These are phyloP conservation scores for Boletus barrowsii DNA, from an alignment of 768 basidiomycete species.

Conservation along the genomic window DNA sequence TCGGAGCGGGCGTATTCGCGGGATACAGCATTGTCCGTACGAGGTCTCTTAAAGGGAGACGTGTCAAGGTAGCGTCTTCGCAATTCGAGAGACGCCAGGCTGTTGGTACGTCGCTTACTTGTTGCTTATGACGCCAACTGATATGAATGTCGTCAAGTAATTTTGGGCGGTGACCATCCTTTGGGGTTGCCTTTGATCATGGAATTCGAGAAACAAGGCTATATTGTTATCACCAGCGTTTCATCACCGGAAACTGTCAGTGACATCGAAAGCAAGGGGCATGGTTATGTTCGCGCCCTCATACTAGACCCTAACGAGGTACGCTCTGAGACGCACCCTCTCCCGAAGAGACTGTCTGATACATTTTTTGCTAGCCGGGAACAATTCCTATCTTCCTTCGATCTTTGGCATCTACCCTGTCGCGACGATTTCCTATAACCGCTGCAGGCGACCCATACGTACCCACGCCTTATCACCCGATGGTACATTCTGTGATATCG, in stretches of 20 bases:
- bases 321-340: conserved; percentile 12
- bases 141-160: conserved; percentile 42
- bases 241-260: conserved; percentile 62
- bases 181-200: conserved; percentile 68
- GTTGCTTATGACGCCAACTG: not conserved
- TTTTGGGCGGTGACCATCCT: conserved; percentile 78
- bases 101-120: conserved; percentile 33
- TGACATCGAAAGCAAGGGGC: conserved; percentile 57
- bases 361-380: conserved; percentile 47
- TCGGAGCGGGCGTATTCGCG: conserved; percentile 60
- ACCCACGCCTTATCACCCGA: conserved; percentile 59
- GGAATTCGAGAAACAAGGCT: conserved; percentile 74
- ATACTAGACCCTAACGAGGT: conserved; percentile 81
- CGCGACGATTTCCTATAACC: conserved; percentile 78
- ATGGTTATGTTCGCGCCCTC: conserved; percentile 78
- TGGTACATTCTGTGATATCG: conserved; percentile 77
- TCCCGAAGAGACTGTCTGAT: conserved; percentile 1
- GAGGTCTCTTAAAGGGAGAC: conserved; percentile 22
- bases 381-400: conserved; percentile 75
- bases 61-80: conserved; percentile 24
- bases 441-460: conserved; percentile 79
- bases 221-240: conserved; percentile 81
- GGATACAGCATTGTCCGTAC: conserved; percentile 44
- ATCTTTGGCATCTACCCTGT: conserved; percentile 74
- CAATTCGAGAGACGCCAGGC: conserved; percentile 45